Evolutionary conservation across 1,139 yeast species (phyloP).

Genomic region (Taphrina flavorubra): DNA sequence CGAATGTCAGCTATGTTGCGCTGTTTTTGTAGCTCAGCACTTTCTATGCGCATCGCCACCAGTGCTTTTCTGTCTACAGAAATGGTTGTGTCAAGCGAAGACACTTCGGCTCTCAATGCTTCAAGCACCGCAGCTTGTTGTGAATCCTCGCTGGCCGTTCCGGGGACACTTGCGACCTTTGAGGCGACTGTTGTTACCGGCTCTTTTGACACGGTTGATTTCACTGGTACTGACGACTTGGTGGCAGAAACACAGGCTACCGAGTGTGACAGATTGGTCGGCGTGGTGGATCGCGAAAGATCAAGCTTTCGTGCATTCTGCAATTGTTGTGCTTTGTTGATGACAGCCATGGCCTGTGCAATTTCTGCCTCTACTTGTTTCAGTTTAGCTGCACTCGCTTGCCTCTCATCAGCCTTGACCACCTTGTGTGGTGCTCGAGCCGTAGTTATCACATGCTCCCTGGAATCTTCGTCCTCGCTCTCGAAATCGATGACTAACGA

Average conservation of each 20-base stretch:
- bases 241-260: neutral
- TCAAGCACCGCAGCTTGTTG: neutral
- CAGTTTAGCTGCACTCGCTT: constrained; percentile 14
- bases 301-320: constrained; percentile 14
- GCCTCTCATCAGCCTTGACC: neutral
- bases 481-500: constrained; percentile 27
- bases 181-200: neutral
- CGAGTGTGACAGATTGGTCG: neutral
- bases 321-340: constrained; percentile 21
- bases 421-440: neutral
- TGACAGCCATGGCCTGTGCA: constrained; percentile 29
- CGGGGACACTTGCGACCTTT: neutral
- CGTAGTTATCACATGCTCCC: neutral
- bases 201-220: neutral
- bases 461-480: constrained; percentile 23
- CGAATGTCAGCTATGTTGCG: neutral
- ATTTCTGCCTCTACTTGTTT: constrained; percentile 32
- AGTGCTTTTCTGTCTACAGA: neutral
- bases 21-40: constrained; percentile 2
- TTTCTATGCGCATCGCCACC: neutral
- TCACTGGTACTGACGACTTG: neutral
- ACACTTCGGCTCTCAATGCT: neutral
- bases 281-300: constrained; percentile 1
- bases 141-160: neutral
- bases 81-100: neutral